These are phyloP conservation scores for Boletellus ananiceps DNA, from an alignment of 768 basidiomycete species.

Conservation along the genomic window DNA sequence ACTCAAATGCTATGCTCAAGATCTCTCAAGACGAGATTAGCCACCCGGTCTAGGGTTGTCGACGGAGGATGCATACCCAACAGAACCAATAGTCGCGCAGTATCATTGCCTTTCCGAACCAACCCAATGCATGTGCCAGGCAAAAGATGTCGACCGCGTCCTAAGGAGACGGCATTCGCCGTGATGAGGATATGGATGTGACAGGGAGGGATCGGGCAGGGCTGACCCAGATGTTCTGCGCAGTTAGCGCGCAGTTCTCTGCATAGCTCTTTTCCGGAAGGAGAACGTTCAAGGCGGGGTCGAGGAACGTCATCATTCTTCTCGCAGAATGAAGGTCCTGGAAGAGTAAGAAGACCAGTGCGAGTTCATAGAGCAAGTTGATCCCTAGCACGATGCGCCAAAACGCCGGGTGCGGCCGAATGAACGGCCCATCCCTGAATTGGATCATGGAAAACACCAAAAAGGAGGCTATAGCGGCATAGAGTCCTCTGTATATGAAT, in stretches of 20 bases:
- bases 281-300: constrained; percentile 63
- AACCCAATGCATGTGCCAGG: constrained; percentile 77
- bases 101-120: constrained; percentile 91
- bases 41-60: background rate
- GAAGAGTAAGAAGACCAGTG: constrained; percentile 79
- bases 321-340: constrained; percentile 78
- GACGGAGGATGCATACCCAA: constrained; percentile 52
- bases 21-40: constrained; percentile 46
- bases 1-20: constrained; percentile 80
- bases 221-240: constrained; percentile 63
- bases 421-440: constrained; percentile 85
- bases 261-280: constrained; percentile 85
- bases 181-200: background rate
- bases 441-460: constrained; percentile 82
- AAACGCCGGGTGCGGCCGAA: constrained; percentile 84
- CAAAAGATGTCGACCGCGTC: constrained; percentile 85
- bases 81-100: constrained; percentile 92
- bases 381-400: constrained; percentile 78
- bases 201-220: background rate
- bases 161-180: constrained; percentile 32
- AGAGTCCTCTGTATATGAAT: constrained; percentile 54
- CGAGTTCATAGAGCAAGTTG: constrained; percentile 80
- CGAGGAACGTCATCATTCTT: constrained; percentile 74
- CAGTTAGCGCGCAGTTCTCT: constrained; percentile 68
- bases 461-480: constrained; percentile 71